These are phyloP conservation scores for Xylariaceae sp. DNA, from an alignment of 2,329 filamentous ascomycete species.

Conservation along the genomic window DNA sequence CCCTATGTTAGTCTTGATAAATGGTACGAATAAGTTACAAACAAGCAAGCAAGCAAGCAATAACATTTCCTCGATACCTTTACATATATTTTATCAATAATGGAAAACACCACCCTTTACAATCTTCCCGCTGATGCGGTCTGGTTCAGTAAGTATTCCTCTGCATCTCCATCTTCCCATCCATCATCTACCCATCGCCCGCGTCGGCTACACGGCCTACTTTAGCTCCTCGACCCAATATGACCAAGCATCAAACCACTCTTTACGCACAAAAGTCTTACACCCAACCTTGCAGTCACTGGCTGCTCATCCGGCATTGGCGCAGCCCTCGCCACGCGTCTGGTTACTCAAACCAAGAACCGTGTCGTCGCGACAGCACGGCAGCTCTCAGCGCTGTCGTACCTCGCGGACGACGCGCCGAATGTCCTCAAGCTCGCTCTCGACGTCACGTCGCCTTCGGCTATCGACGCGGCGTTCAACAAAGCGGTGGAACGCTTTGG, in stretches of 20 bases:
- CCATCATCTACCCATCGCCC: neutral
- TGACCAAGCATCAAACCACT: neutral
- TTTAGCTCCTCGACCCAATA: no score
- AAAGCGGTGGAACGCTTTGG: constrained; percentile 44
- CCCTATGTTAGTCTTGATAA: neutral
- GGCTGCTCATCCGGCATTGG: constrained; percentile 45
- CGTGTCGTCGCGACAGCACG: constrained; percentile 46
- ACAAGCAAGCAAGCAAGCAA: neutral
- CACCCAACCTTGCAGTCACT: constrained; percentile 33
- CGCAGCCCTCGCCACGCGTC: constrained; percentile 32
- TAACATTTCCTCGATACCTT: neutral
- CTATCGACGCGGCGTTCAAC: constrained; percentile 46
- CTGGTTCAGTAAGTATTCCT: constrained; percentile 36
- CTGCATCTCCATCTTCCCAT: neutral
- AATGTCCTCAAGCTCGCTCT: constrained; percentile 53
- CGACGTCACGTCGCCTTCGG: constrained; percentile 52
- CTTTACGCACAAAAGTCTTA: neutral
- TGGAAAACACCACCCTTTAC: constrained; percentile 24
- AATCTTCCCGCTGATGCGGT: constrained; percentile 36
- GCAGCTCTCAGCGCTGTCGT: constrained; percentile 48
- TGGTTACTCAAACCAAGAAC: constrained; percentile 32
- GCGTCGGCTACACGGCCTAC: no score
- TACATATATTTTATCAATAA: neutral
- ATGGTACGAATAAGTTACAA: neutral
- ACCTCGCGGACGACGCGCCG: constrained; percentile 47